Conservation (phyloP, 768 basidiomycete genomes). For the Podaxis mareebaensis region DNA sequence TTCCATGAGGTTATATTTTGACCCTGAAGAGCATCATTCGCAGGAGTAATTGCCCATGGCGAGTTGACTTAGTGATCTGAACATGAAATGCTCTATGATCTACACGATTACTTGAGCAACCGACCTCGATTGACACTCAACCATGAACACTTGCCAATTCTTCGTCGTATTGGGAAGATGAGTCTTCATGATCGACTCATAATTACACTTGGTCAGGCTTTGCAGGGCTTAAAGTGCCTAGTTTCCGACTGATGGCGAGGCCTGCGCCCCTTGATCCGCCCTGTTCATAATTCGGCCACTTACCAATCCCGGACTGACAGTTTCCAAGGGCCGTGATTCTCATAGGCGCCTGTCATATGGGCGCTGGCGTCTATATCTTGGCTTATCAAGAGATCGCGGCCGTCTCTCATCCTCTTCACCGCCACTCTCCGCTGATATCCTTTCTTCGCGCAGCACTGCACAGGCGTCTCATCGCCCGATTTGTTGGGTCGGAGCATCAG, state of each 20-base stretch:
- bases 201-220: too few species aligned
- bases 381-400: neutral
- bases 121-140: neutral
- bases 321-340: neutral
- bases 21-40: neutral
- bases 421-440: neutral
- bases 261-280: neutral
- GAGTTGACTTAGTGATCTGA: neutral
- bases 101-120: neutral
- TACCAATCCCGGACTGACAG: neutral
- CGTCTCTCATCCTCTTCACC: neutral
- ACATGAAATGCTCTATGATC: neutral
- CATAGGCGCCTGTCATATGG: neutral
- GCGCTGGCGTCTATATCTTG: neutral
- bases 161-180: too few species aligned
- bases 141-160: too few species aligned
- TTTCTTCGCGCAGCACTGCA: neutral
- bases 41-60: neutral
- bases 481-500: neutral
- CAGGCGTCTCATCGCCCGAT: neutral
- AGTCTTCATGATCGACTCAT: too few species aligned
- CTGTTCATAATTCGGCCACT: neutral
- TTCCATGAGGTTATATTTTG: constrained; percentile 64
- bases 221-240: neutral
- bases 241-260: neutral